A percentile compares a stretch with the other conserved stretches of the same genome.
These are phyloP conservation scores for Linum lewisii DNA, from an alignment of 345 rosid species.

Conservation along the genomic window DNA sequence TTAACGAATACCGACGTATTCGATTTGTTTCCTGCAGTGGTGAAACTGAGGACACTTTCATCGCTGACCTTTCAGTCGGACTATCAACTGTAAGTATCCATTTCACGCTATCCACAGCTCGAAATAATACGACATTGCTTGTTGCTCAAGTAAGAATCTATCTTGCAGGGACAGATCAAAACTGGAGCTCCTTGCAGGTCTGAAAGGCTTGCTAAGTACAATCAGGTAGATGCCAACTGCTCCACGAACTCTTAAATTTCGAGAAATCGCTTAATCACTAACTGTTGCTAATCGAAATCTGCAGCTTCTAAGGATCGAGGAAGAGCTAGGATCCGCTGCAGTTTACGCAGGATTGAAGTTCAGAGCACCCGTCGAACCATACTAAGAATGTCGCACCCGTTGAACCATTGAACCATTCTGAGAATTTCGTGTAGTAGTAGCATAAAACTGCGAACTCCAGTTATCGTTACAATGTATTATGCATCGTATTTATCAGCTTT, in stretches of 20 bases:
- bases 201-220: slow-evolving; percentile 92
- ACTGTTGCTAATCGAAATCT: not conserved
- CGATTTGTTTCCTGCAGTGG: slow-evolving; percentile 55
- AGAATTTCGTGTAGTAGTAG: too few species aligned
- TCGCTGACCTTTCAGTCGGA: slow-evolving; percentile 94
- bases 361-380: slow-evolving; percentile 43
- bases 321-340: slow-evolving; percentile 44
- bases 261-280: too few species aligned
- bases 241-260: too few species aligned
- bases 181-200: slow-evolving; percentile 98
- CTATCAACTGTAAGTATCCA: slow-evolving; percentile 81
- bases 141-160: not conserved
- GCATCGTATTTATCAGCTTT: too few species aligned
- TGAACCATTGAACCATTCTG: slow-evolving; percentile 35
- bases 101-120: too few species aligned
- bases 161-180: slow-evolving; percentile 58
- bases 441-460: too few species aligned
- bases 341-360: slow-evolving; percentile 41
- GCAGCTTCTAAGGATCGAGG: slow-evolving; percentile 49
- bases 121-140: not conserved
- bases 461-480: too few species aligned
- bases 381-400: slow-evolving; percentile 34
- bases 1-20: too few species aligned
- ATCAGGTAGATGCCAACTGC: slow-evolving; percentile 47
- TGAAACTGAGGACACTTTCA: slow-evolving; percentile 94